A percentile compares a stretch with the other conserved stretches of the same genome.
These are phyloP conservation scores for Clarireedia paspali DNA, from an alignment of 2,329 filamentous ascomycete species.

Conservation along the genomic window DNA sequence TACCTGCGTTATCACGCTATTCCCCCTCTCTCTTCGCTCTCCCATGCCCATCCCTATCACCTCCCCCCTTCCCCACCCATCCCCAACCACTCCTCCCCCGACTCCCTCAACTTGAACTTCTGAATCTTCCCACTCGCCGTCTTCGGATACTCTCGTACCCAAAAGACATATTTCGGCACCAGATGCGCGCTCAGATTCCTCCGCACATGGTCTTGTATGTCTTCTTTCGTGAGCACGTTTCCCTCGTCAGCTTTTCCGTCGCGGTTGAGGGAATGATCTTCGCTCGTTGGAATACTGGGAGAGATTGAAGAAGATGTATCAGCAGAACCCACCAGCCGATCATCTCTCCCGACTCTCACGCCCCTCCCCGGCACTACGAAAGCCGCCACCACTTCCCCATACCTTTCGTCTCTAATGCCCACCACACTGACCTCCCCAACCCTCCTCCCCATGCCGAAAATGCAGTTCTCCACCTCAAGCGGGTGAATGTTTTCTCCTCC, in stretches of 20 bases:
- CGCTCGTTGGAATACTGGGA: too few relatives aligned
- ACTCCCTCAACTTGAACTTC: slow-evolving; percentile 79
- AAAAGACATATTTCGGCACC: slow-evolving; percentile 86
- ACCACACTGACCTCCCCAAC: slow-evolving; percentile 76
- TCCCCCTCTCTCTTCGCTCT: neutral
- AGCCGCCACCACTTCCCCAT: slow-evolving; percentile 81
- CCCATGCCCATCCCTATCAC: too few relatives aligned
- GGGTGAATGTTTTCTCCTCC: slow-evolving; percentile 96
- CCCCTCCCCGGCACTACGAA: slow-evolving; percentile 57
- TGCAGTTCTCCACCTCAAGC: slow-evolving; percentile 81
- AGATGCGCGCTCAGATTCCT: slow-evolving; percentile 63
- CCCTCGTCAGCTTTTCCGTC: slow-evolving; percentile 11
- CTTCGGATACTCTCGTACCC: slow-evolving; percentile 78
- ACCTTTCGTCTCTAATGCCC: slow-evolving; percentile 70
- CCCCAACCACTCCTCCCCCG: neutral
- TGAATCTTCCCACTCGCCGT: slow-evolving; percentile 96
- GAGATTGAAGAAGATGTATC: too few relatives aligned
- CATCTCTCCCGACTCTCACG: slow-evolving; percentile 15
- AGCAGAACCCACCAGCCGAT: slow-evolving; percentile 18
- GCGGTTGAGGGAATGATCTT: too few relatives aligned
- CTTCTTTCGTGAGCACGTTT: slow-evolving; percentile 42
- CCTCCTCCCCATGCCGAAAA: slow-evolving; percentile 60
- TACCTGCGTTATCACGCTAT: too few relatives aligned
- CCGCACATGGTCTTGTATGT: slow-evolving; percentile 65
- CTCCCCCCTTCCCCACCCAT: neutral